Evolutionary conservation across 805 yeast species (phyloP).

Genomic region (Yamadazyma tumulicola): DNA sequence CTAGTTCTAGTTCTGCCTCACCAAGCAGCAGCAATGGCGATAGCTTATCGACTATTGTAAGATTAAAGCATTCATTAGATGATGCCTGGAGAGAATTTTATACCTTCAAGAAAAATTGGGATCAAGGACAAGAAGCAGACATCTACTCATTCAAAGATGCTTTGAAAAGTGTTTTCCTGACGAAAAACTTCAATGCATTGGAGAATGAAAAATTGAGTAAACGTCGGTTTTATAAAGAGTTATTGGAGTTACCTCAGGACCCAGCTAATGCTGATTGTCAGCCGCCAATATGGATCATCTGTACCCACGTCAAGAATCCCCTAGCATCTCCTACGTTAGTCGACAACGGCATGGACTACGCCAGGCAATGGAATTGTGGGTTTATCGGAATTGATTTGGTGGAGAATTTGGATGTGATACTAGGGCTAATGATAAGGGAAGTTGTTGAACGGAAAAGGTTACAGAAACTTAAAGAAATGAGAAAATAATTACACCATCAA

Average conservation of each 20-base stretch:
- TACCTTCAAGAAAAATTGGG: constrained; percentile 54
- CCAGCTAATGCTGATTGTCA: constrained; percentile 34
- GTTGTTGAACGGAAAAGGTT: constrained; percentile 42
- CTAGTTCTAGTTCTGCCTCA: neutral
- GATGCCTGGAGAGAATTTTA: constrained; percentile 75
- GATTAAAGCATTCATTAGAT: constrained; percentile 52
- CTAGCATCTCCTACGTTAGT: constrained; percentile 59
- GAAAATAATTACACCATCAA: too few relatives aligned
- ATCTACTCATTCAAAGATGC: constrained; percentile 57
- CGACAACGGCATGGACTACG: constrained; percentile 54
- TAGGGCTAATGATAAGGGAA: constrained; percentile 59
- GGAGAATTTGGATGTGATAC: constrained; percentile 51
- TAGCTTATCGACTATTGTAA: constrained; percentile 7
- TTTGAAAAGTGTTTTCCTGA: constrained; percentile 56
- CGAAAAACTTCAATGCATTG: constrained; percentile 22
- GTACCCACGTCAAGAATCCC: constrained; percentile 58
- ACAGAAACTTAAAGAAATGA: constrained; percentile 1
- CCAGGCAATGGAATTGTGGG: constrained; percentile 60
- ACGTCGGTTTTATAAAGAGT: constrained; percentile 16
- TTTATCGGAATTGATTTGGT: constrained; percentile 58
- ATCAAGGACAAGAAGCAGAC: constrained; percentile 65
- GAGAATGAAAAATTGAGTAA: constrained; percentile 22
- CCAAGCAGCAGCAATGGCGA: neutral
- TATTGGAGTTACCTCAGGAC: constrained; percentile 26
- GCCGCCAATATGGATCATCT: constrained; percentile 68